Percentiles rank a stretch among this genome's conserved stretches.
These are phyloP conservation scores for Achaetomiella virescens DNA, from an alignment of 495 filamentous ascomycete species.

Conservation along the genomic window DNA sequence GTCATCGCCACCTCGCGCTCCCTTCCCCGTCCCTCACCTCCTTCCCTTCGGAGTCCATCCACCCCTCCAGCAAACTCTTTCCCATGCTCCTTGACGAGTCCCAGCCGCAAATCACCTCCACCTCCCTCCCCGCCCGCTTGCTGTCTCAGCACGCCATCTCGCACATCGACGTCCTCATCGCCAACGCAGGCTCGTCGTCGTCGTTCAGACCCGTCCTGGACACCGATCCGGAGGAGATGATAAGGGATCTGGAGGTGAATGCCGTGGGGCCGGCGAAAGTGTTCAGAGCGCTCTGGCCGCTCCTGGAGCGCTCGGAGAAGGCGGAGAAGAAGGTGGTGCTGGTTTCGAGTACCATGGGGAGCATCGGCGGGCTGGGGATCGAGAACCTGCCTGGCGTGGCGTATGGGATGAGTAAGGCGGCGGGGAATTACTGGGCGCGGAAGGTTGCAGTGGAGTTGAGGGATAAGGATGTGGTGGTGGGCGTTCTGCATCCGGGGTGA, in stretches of 20 bases:
- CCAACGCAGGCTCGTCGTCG: conserved; percentile 41
- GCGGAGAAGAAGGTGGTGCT: conserved; percentile 26
- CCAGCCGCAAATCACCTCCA: conserved; percentile 21
- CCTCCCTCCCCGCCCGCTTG: conserved; percentile 24
- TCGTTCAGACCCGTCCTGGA: conserved; percentile 16
- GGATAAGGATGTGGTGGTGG: conserved; percentile 20
- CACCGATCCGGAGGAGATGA: conserved; percentile 11
- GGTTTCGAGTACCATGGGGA: conserved; percentile 28
- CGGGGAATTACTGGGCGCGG: conserved; percentile 22
- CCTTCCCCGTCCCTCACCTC: conserved; percentile 22
- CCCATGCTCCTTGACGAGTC: conserved; percentile 28
- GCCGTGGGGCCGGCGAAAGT: conserved; percentile 25
- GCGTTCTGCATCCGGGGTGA: conserved; percentile 30
- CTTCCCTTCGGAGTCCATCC: conserved; percentile 18
- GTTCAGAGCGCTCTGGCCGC: conserved; percentile 25
- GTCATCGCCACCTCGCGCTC: conserved; percentile 44
- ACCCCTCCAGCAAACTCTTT: conserved; percentile 31
- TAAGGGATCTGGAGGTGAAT: conserved; percentile 28
- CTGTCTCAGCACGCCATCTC: conserved; percentile 21
- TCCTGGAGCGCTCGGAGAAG: conserved; percentile 15
- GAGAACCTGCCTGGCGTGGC: conserved; percentile 20
- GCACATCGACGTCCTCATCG: conserved; percentile 45
- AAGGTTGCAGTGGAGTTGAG: conserved; percentile 21
- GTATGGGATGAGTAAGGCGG: conserved; percentile 29
- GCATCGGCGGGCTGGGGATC: conserved; percentile 24